A percentile compares a stretch with the other conserved stretches of the same genome.
Evolutionary conservation across 306 rosid genomes (phyloP).

Genomic region (Rubus parviflorus): DNA sequence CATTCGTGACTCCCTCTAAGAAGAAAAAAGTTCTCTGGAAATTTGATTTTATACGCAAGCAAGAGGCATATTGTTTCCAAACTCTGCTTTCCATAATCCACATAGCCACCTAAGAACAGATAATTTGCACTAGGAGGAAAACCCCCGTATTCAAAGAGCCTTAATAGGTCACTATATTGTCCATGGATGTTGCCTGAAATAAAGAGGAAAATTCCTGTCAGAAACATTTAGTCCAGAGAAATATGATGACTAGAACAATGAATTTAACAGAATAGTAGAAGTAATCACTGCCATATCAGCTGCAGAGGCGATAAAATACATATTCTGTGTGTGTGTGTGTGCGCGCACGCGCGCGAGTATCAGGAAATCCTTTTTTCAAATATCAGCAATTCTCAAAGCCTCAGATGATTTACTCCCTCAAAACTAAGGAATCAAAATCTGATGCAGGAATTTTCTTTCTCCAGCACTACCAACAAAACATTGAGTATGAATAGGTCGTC

Average conservation of each 20-base stretch:
- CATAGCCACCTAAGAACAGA: slow-evolving; percentile 91
- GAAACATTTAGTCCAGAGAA: slow-evolving; percentile 3
- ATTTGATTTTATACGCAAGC: slow-evolving; percentile 88
- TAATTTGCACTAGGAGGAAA: slow-evolving; percentile 82
- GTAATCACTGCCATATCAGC: not conserved
- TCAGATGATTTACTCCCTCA: not conserved
- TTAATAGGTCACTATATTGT: slow-evolving; percentile 79
- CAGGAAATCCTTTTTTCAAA: not conserved
- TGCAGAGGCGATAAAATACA: not conserved
- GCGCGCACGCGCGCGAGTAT: too few species aligned
- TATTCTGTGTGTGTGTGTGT: not conserved
- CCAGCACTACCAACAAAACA: not conserved
- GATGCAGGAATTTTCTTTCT: not conserved
- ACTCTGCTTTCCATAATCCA: slow-evolving; percentile 93
- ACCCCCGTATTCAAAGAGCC: slow-evolving; percentile 91
- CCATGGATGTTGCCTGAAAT: slow-evolving; percentile 89
- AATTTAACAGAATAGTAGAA: not conserved
- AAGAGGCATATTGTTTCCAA: slow-evolving; percentile 90
- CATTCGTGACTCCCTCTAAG: slow-evolving; percentile 94
- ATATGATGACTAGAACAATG: not conserved
- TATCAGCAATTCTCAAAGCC: not conserved
- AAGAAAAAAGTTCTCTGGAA: slow-evolving; percentile 87
- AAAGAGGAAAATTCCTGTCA: slow-evolving; percentile 19
- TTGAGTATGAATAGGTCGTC: not conserved
- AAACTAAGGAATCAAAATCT: not conserved